Evolutionary conservation across 768 basidiomycete genomes (phyloP).

Genomic region (Russula vinacea): DNA sequence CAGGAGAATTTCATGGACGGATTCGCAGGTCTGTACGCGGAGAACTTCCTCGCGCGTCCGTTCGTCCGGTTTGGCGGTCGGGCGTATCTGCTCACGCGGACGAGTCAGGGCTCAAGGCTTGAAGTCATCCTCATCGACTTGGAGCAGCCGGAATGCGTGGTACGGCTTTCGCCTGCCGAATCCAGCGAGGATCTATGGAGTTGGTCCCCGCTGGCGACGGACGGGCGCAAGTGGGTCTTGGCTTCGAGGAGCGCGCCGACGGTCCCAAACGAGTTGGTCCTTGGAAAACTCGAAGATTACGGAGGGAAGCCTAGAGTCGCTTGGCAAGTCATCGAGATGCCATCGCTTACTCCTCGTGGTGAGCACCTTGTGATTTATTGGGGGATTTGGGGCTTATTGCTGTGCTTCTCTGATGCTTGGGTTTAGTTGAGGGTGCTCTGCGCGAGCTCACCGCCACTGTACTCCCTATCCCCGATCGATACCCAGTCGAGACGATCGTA

Average conservation of each 20-base stretch:
- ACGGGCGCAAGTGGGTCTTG: constrained; percentile 26
- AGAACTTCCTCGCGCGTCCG: constrained; percentile 32
- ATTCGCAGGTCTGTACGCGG: constrained; percentile 38
- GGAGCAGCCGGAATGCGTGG: constrained; percentile 24
- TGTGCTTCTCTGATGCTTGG: background rate
- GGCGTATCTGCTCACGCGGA: constrained; percentile 28
- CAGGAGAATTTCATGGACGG: constrained; percentile 23
- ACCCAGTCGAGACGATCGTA: constrained; percentile 28
- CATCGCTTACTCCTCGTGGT: constrained; percentile 19
- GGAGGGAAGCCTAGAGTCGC: constrained; percentile 13
- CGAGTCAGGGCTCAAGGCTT: constrained; percentile 31
- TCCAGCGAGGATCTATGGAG: constrained; percentile 26
- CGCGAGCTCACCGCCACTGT: constrained; percentile 18
- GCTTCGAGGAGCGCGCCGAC: constrained; percentile 29
- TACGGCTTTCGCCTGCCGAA: constrained; percentile 21
- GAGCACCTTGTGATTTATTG: background rate
- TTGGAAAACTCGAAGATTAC: constrained; percentile 28
- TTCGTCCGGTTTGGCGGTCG: constrained; percentile 29
- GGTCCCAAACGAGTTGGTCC: constrained; percentile 29
- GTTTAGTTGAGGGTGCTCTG: constrained; percentile 21
- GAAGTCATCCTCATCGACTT: constrained; percentile 31
- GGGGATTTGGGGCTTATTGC: background rate
- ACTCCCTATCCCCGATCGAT: constrained; percentile 23
- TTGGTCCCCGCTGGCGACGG: constrained; percentile 29
- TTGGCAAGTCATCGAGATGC: constrained; percentile 28